Conservation (phyloP, 2,329 filamentous ascomycete species). For the Nemania sp. region DNA sequence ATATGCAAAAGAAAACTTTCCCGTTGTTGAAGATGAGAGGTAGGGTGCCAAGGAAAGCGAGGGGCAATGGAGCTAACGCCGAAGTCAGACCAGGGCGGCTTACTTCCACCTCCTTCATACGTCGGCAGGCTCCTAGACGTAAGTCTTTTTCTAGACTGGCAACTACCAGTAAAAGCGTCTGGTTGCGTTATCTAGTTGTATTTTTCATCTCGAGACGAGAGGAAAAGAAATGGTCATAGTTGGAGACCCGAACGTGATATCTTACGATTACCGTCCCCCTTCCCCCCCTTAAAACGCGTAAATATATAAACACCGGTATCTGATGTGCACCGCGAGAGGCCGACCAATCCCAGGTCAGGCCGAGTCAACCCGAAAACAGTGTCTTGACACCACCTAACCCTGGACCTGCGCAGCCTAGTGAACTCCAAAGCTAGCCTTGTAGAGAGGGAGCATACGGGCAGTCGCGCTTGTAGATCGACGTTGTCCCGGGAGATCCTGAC, state of each 20-base stretch:
- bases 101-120: not conserved
- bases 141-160: not conserved
- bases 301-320: not conserved
- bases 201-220: not conserved
- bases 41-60: not conserved
- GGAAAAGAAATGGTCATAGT: not conserved
- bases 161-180: not conserved
- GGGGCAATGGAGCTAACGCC: not conserved
- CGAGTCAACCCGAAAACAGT: conserved; percentile 23
- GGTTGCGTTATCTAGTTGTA: not conserved
- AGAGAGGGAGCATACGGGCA: not conserved
- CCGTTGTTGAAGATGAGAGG: not conserved
- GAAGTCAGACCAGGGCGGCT: not conserved
- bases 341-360: conserved; percentile 6
- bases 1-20: not conserved
- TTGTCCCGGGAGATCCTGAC: conserved; percentile 7
- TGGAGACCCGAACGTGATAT: not conserved
- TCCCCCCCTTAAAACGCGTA: not conserved
- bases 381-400: not conserved
- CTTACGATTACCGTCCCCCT: not conserved
- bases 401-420: not conserved
- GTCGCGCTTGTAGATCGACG: not conserved
- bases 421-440: conserved; percentile 18
- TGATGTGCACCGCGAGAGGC: not conserved
- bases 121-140: not conserved